Conservation (phyloP, 768 basidiomycete genomes). For the Trametopsis cervina region DNA sequence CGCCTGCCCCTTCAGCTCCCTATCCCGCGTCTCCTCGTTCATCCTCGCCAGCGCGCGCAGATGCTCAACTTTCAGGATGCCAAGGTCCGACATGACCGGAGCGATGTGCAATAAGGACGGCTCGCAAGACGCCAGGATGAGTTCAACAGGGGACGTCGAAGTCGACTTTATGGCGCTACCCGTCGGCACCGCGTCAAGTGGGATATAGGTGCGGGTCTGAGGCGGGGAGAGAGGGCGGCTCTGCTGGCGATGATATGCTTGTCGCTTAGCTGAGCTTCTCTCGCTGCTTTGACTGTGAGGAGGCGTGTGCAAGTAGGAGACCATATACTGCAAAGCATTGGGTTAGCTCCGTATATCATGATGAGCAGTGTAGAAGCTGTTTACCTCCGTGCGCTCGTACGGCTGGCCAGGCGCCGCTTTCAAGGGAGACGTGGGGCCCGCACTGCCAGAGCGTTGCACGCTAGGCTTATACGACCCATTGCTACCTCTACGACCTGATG, state of each 20-base stretch:
- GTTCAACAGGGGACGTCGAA: slow-evolving; percentile 38
- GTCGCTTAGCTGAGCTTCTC: slow-evolving; percentile 13
- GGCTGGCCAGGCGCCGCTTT: slow-evolving; percentile 8
- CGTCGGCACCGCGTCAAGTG: slow-evolving; percentile 7
- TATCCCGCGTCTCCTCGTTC: slow-evolving; percentile 58
- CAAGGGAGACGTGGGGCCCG: slow-evolving; percentile 10
- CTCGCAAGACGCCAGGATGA: slow-evolving; percentile 52
- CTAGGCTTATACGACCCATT: background rate
- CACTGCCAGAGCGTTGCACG: background rate
- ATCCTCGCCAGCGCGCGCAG: slow-evolving; percentile 54
- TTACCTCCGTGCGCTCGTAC: slow-evolving; percentile 24
- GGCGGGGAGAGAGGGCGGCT: slow-evolving; percentile 14
- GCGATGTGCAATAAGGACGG: slow-evolving; percentile 60
- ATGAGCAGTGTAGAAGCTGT: background rate
- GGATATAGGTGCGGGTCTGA: slow-evolving; percentile 9
- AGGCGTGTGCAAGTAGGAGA: slow-evolving; percentile 23
- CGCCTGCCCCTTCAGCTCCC: slow-evolving; percentile 66
- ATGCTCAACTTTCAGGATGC: slow-evolving; percentile 54
- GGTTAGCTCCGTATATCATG: background rate
- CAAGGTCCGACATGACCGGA: slow-evolving; percentile 49
- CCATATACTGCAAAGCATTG: slow-evolving; percentile 13
- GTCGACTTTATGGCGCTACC: slow-evolving; percentile 26
- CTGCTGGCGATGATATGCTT: background rate
- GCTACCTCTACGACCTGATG: background rate
- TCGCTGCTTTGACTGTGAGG: slow-evolving; percentile 17